Percentiles rank a stretch among this genome's conserved stretches.
These are phyloP conservation scores for Candida ovalis DNA, from an alignment of 805 yeast species.

Conservation along the genomic window DNA sequence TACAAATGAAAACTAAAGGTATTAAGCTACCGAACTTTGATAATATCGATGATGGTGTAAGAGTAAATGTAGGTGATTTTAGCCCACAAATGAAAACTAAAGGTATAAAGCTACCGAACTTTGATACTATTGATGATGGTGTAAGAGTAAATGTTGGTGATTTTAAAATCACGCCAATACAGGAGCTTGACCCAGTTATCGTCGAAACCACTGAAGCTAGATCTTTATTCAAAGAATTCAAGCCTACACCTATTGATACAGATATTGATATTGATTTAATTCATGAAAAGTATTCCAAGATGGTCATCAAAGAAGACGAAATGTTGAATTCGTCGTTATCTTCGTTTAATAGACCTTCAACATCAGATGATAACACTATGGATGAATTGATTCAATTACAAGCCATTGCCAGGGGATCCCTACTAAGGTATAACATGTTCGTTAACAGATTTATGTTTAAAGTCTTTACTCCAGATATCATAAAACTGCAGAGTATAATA, in stretches of 20 bases:
- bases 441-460: constrained; percentile 59
- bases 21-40: constrained; percentile 75
- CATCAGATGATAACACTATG: constrained; percentile 3
- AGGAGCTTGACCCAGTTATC: background rate
- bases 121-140: constrained; percentile 41
- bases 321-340: constrained; percentile 6
- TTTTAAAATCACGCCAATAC: background rate
- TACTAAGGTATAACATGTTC: constrained; percentile 58
- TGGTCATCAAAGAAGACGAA: constrained; percentile 22
- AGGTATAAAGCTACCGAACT: constrained; percentile 75
- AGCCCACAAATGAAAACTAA: constrained; percentile 26
- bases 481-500: constrained; percentile 44
- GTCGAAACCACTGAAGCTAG: constrained; percentile 23
- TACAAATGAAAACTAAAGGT: constrained; percentile 68
- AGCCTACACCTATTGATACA: constrained; percentile 12
- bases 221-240: constrained; percentile 17
- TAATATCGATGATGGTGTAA: constrained; percentile 32
- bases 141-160: constrained; percentile 31
- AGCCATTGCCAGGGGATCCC: constrained; percentile 66
- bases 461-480: constrained; percentile 49
- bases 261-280: constrained; percentile 26
- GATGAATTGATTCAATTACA: constrained; percentile 44
- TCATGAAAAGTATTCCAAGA: constrained; percentile 26
- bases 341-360: background rate
- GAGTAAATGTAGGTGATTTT: constrained; percentile 28